These are phyloP conservation scores for Neonectria ditissima DNA, from an alignment of 2,329 filamentous ascomycete genomes.

Conservation along the genomic window DNA sequence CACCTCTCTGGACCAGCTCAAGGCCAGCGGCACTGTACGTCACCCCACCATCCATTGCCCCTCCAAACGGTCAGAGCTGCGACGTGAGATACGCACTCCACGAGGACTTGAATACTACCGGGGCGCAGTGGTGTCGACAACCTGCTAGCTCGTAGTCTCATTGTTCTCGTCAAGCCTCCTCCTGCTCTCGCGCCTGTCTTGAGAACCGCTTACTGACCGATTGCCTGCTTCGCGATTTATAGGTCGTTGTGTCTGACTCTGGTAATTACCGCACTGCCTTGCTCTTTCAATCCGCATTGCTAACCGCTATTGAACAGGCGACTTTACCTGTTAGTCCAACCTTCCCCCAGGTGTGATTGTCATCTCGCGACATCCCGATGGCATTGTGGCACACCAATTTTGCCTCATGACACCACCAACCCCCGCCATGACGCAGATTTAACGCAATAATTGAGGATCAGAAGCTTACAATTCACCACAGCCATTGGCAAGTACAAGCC, in stretches of 20 bases:
- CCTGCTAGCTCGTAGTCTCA: background rate
- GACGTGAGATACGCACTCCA: constrained; percentile 25
- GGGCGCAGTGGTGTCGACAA: background rate
- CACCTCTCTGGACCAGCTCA: constrained; percentile 94
- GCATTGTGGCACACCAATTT: constrained; percentile 5
- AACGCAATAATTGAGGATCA: constrained; percentile 22
- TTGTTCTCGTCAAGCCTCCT: constrained; percentile 1
- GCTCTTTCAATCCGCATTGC: constrained; percentile 38
- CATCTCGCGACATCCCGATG: constrained; percentile 19
- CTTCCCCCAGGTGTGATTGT: constrained; percentile 16
- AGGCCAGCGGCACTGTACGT: constrained; percentile 95
- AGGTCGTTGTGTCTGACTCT: constrained; percentile 97
- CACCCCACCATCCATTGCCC: constrained; percentile 47
- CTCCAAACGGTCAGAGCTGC: constrained; percentile 43
- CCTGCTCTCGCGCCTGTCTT: constrained; percentile 4
- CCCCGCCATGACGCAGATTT: constrained; percentile 28
- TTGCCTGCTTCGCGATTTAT: constrained; percentile 37
- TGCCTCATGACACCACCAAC: constrained; percentile 8
- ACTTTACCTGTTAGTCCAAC: constrained; percentile 78
- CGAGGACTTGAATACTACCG: constrained; percentile 1
- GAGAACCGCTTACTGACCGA: constrained; percentile 39
- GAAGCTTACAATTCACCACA: constrained; percentile 53
- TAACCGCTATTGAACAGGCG: constrained; percentile 63
- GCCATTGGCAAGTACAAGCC: constrained; percentile 99
- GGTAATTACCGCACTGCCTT: constrained; percentile 68